Conservation (phyloP, 768 basidiomycete species). For the Leccinum aurantiacum region DNA sequence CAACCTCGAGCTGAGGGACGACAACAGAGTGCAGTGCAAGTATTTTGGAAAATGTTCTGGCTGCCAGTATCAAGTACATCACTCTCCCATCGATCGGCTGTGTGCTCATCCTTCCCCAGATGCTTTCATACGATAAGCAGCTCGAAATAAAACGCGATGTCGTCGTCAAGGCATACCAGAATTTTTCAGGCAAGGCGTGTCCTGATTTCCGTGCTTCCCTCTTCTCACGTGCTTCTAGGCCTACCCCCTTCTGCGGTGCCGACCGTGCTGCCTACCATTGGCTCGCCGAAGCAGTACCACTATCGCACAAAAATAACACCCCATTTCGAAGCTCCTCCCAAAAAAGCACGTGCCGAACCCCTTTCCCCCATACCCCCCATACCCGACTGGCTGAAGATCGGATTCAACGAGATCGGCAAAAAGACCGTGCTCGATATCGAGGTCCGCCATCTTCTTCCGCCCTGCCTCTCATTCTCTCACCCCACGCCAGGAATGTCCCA, state of each 20-base stretch:
- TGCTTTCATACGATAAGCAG: conserved; percentile 86
- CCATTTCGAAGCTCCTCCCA: conserved; percentile 83
- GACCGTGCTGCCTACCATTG: conserved; percentile 65
- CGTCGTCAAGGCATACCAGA: conserved; percentile 78
- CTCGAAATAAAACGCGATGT: conserved; percentile 85
- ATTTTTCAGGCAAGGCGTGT: conserved; percentile 51
- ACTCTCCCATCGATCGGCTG: background rate
- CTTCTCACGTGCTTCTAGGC: conserved; percentile 28
- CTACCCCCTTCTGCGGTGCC: conserved; percentile 62
- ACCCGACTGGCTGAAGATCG: conserved; percentile 79
- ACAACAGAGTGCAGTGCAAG: conserved; percentile 65
- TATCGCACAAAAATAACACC: conserved; percentile 98
- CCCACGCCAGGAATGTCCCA: conserved; percentile 75
- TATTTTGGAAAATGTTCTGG: conserved; percentile 91
- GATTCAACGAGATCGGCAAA: conserved; percentile 81
- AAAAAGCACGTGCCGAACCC: conserved; percentile 28
- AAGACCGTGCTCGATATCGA: conserved; percentile 88
- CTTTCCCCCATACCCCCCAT: conserved; percentile 22
- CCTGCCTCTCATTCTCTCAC: background rate
- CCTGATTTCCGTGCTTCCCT: conserved; percentile 26
- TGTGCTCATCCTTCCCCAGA: conserved; percentile 41
- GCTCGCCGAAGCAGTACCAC: conserved; percentile 85
- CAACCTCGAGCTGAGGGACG: conserved; percentile 67
- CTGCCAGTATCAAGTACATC: conserved; percentile 86
- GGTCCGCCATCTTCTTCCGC: conserved; percentile 40